Conservation (phyloP, 495 filamentous ascomycete species). For the Aspergillus conjunctus region DNA sequence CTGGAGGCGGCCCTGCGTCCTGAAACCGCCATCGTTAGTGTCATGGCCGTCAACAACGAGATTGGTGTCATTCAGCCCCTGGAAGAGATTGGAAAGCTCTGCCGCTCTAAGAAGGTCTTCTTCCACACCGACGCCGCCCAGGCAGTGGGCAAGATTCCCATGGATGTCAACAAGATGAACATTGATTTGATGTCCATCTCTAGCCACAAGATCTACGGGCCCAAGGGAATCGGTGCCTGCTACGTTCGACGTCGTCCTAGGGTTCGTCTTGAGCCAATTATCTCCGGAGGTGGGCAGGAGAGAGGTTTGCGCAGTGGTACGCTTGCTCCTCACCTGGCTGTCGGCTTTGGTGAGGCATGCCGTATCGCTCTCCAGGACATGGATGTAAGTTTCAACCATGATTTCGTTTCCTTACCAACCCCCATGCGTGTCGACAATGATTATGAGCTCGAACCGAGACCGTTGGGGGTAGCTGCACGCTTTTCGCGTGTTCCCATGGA, state of each 20-base stretch:
- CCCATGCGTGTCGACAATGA: constrained; percentile 32
- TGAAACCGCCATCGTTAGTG: constrained; percentile 87
- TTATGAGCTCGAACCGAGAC: constrained; percentile 58
- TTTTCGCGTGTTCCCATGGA: constrained; percentile 37
- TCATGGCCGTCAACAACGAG: constrained; percentile 99
- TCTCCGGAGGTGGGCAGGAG: constrained; percentile 95
- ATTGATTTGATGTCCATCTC: constrained; percentile 98
- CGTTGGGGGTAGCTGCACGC: constrained; percentile 47
- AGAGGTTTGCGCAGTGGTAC: constrained; percentile 92
- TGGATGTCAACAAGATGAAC: constrained; percentile 96
- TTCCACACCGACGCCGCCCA: constrained; percentile 99
- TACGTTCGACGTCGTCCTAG: constrained; percentile 89
- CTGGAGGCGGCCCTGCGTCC: constrained; percentile 90
- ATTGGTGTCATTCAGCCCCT: constrained; percentile 97
- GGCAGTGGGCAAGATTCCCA: constrained; percentile 94
- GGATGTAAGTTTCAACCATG: constrained; percentile 61
- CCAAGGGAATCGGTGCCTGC: constrained; percentile 95
- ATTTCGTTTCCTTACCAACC: constrained; percentile 11
- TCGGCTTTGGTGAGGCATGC: constrained; percentile 95
- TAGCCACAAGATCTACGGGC: constrained; percentile 98
- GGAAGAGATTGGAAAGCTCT: constrained; percentile 90
- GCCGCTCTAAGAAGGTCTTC: constrained; percentile 88
- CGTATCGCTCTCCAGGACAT: constrained; percentile 88
- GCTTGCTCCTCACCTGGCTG: constrained; percentile 81
- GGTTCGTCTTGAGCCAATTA: constrained; percentile 93